Percentiles rank a stretch among this genome's conserved stretches.
Evolutionary conservation across 495 filamentous ascomycete species (phyloP).

Genomic region (Niebla homalea): DNA sequence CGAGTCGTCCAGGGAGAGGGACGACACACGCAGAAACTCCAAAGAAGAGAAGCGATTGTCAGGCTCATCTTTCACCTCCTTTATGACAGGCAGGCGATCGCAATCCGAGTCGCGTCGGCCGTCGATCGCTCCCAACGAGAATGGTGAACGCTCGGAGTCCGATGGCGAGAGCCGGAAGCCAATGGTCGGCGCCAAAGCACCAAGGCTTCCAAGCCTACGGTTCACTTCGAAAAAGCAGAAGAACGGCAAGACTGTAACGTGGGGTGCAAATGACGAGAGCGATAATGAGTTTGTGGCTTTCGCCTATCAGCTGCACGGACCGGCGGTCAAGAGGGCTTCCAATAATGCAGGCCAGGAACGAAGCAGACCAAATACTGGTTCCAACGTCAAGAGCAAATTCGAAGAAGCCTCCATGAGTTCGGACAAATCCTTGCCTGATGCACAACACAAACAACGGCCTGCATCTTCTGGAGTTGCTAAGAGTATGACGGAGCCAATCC

Average conservation of each 20-base stretch:
- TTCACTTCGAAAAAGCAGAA: slow-evolving; percentile 12
- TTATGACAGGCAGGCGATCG: slow-evolving; percentile 6
- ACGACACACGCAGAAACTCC: slow-evolving; percentile 6
- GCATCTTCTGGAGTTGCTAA: background rate
- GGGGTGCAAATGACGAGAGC: slow-evolving; percentile 12
- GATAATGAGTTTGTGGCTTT: slow-evolving; percentile 16
- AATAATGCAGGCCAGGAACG: background rate
- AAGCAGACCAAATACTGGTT: slow-evolving; percentile 1
- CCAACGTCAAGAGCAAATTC: background rate
- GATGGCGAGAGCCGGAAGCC: slow-evolving; percentile 4
- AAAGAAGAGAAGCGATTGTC: slow-evolving; percentile 14
- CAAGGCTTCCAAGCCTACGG: slow-evolving; percentile 16
- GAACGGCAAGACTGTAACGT: slow-evolving; percentile 6
- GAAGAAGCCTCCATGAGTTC: background rate
- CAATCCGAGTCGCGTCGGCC: slow-evolving; percentile 9
- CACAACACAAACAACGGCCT: background rate
- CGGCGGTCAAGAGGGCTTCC: background rate
- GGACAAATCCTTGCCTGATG: no score
- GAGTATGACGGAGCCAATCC: no score
- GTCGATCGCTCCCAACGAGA: background rate
- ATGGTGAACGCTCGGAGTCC: background rate
- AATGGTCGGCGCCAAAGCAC: slow-evolving; percentile 11
- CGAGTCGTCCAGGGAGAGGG: slow-evolving; percentile 9
- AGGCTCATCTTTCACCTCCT: slow-evolving; percentile 10
- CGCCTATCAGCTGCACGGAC: slow-evolving; percentile 12